Conservation (phyloP, 1,139 yeast genomes). For the Diutina rugosa region DNA sequence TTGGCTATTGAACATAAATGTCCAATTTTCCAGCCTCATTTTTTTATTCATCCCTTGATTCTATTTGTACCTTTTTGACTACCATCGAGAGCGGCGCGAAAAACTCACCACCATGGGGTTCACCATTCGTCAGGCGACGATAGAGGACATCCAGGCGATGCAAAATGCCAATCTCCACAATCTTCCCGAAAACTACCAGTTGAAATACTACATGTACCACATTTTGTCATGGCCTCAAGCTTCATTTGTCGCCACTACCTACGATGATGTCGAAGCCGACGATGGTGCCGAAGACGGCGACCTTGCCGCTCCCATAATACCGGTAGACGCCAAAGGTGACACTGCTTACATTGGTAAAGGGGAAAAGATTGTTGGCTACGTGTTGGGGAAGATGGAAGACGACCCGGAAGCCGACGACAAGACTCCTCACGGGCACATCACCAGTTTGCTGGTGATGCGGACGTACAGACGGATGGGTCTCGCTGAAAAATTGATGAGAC, state of each 20-base stretch:
- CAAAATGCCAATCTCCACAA: slow-evolving; percentile 91
- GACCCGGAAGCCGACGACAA: slow-evolving; percentile 65
- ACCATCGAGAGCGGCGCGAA: background rate
- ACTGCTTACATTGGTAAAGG: slow-evolving; percentile 46
- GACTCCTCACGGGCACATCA: slow-evolving; percentile 86
- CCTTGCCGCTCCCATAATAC: slow-evolving; percentile 9
- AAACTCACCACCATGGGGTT: slow-evolving; percentile 47
- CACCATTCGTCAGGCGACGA: slow-evolving; percentile 80
- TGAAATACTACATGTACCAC: slow-evolving; percentile 91
- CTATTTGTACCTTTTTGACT: background rate
- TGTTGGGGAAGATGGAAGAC: slow-evolving; percentile 92
- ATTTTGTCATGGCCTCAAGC: slow-evolving; percentile 96
- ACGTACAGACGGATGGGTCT: slow-evolving; percentile 90
- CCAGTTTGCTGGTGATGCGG: slow-evolving; percentile 90
- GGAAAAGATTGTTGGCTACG: slow-evolving; percentile 88
- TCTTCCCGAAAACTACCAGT: slow-evolving; percentile 86
- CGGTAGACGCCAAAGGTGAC: slow-evolving; percentile 35
- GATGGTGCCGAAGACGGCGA: slow-evolving; percentile 15
- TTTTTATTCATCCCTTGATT: background rate
- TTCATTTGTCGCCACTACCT: slow-evolving; percentile 86
- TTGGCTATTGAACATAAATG: too few species aligned
- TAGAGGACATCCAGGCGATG: slow-evolving; percentile 84
- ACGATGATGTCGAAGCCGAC: slow-evolving; percentile 24
- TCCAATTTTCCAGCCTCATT: too few species aligned
- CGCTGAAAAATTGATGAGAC: slow-evolving; percentile 89